Conservation (phyloP, 805 yeast genomes). For the Metschnikowia baotianmanensis region DNA sequence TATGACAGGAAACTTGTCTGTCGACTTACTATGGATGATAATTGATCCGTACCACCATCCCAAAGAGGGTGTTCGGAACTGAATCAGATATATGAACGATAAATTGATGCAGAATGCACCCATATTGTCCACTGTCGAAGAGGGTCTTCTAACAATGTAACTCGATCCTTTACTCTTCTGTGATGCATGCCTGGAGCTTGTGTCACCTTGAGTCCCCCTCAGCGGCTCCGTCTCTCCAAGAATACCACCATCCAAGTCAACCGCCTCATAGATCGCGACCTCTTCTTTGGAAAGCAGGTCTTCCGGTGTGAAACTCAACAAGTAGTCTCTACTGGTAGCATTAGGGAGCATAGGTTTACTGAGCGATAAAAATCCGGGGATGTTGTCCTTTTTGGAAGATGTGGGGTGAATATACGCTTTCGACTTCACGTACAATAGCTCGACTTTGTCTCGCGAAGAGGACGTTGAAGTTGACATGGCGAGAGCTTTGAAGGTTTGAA, state of each 20-base stretch:
- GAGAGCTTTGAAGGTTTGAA: too few species aligned
- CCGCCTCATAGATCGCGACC: slow-evolving; percentile 43
- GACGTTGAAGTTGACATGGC: slow-evolving; percentile 2
- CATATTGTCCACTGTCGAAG: slow-evolving; percentile 34
- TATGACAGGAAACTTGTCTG: slow-evolving; percentile 72
- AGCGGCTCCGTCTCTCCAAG: slow-evolving; percentile 15
- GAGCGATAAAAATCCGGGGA: slow-evolving; percentile 73
- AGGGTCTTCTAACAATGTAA: slow-evolving; percentile 49
- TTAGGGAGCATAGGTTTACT: slow-evolving; percentile 48
- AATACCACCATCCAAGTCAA: slow-evolving; percentile 42
- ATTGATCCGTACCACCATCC: slow-evolving; percentile 95
- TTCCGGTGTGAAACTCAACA: slow-evolving; percentile 71
- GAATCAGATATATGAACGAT: slow-evolving; percentile 68
- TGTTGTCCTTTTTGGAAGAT: slow-evolving; percentile 66
- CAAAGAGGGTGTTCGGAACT: slow-evolving; percentile 75
- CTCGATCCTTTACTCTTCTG: too few species aligned
- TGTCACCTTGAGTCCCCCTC: slow-evolving; percentile 1
- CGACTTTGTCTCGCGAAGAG: slow-evolving; percentile 15
- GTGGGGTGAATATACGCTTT: slow-evolving; percentile 86
- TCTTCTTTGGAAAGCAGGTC: slow-evolving; percentile 45
- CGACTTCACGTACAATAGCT: slow-evolving; percentile 54
- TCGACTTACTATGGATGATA: slow-evolving; percentile 64
- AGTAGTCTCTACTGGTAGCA: slow-evolving; percentile 50
- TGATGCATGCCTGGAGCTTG: too few species aligned
- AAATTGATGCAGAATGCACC: slow-evolving; percentile 63